Percentiles rank a stretch among this genome's conserved stretches.
phyloP scores from a whole-genome alignment of 768 basidiomycete genomes.

The Chalciporus chontae region DNA sequence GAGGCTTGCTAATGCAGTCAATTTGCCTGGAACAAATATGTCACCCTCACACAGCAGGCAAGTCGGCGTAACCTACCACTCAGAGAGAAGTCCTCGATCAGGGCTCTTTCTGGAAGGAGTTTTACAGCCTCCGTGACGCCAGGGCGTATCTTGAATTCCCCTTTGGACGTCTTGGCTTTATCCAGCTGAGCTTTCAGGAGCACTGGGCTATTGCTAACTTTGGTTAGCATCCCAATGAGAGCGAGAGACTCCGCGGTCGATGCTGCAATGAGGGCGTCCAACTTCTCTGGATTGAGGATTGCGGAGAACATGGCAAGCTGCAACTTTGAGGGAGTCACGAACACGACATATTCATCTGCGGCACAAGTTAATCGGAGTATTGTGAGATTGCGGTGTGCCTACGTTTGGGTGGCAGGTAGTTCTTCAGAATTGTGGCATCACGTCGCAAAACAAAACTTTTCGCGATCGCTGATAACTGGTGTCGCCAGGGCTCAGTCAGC shows the following conservation, averaged over 20 bases:
- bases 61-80: conserved; percentile 59
- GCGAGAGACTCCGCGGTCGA: conserved; percentile 76
- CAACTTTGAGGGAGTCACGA: conserved; percentile 80
- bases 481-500: neutral
- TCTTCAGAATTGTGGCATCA: conserved; percentile 76
- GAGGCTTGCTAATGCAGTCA: conserved; percentile 62
- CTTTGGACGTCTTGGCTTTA: conserved; percentile 46
- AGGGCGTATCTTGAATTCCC: conserved; percentile 40
- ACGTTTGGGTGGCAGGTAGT: conserved; percentile 92
- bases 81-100: conserved; percentile 67
- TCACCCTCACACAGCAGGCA: neutral
- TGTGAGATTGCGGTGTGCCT: conserved; percentile 22
- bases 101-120: conserved; percentile 56
- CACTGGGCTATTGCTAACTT: conserved; percentile 91
- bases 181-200: conserved; percentile 78
- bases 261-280: conserved; percentile 66
- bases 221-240: conserved; percentile 75
- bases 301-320: conserved; percentile 77
- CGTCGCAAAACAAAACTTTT: conserved; percentile 89
- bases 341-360: conserved; percentile 97
- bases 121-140: conserved; percentile 58
- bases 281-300: conserved; percentile 67
- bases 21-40: conserved; percentile 56
- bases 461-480: conserved; percentile 66
- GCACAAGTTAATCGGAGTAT: conserved; percentile 1